Evolutionary conservation across 352 stramenopile genomes (phyloP).

Genomic region (Globisporangium polare): DNA sequence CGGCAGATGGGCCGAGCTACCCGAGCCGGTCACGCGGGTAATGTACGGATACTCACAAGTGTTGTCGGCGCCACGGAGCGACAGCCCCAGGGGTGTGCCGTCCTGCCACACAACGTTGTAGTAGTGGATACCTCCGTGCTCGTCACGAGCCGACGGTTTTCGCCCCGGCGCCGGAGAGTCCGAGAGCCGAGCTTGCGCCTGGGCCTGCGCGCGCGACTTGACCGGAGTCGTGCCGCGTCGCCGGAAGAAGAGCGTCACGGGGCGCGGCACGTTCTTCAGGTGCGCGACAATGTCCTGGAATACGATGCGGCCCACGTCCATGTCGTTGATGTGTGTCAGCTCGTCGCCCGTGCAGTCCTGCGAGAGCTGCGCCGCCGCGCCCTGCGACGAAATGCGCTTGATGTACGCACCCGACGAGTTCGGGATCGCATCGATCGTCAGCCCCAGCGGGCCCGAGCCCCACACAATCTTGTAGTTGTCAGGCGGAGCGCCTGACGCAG

Average conservation of each 20-base stretch:
- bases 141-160: conserved; percentile 23
- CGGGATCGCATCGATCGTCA: conserved; percentile 79
- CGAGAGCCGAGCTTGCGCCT: conserved; percentile 25
- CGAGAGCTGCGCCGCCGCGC: conserved; percentile 66
- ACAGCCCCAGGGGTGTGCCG: conserved; percentile 66
- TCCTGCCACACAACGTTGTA: conserved; percentile 87
- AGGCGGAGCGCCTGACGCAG: conserved; percentile 4
- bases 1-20: conserved; percentile 75
- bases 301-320: conserved; percentile 65
- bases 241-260: conserved; percentile 76
- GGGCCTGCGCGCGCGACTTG: conserved; percentile 16
- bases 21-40: conserved; percentile 78
- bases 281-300: conserved; percentile 80
- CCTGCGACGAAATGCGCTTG: conserved; percentile 72
- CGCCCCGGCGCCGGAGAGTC: conserved; percentile 36
- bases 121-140: conserved; percentile 42
- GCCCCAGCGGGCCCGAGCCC: conserved; percentile 63
- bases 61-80: conserved; percentile 64
- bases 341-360: conserved; percentile 81
- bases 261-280: conserved; percentile 73
- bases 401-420: conserved; percentile 64
- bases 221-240: conserved; percentile 23
- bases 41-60: conserved; percentile 85
- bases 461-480: conserved; percentile 81
- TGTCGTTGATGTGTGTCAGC: conserved; percentile 84